These are phyloP conservation scores for Quercus phellos DNA, from an alignment of 331 rosid species.

Conservation along the genomic window DNA sequence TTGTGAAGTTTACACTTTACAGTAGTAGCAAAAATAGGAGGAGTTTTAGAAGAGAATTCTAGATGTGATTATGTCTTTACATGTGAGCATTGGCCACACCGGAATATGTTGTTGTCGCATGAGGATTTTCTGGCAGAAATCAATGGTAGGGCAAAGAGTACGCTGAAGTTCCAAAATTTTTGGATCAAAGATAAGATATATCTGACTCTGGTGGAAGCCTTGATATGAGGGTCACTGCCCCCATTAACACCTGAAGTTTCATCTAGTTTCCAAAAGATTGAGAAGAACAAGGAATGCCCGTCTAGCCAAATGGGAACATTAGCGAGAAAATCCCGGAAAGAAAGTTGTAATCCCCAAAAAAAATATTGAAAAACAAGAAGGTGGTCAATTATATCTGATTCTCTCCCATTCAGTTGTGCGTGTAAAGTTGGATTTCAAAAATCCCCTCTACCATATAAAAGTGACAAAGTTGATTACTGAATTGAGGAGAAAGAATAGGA, in stretches of 20 bases:
- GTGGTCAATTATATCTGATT: conserved; percentile 9
- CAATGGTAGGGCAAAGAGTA: not conserved
- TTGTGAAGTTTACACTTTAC: conserved; percentile 33
- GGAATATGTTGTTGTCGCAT: not conserved
- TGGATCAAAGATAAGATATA: conserved; percentile 16
- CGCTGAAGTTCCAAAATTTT: conserved; percentile 15
- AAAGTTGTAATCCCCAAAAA: not conserved
- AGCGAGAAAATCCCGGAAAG: conserved; percentile 14
- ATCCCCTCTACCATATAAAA: not conserved
- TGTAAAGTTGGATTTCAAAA: conserved; percentile 3
- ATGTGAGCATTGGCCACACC: not conserved
- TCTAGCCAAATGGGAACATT: conserved; percentile 7
- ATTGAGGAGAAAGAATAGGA: conserved; percentile 7
- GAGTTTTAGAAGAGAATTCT: not conserved
- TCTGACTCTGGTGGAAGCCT: conserved; percentile 17
- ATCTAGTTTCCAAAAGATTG: conserved; percentile 6
- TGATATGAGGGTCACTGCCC: conserved; percentile 14
- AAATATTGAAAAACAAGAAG: not conserved
- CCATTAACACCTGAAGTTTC: conserved; percentile 5
- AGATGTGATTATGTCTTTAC: not conserved
- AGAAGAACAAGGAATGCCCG: conserved; percentile 2
- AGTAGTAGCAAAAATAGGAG: not conserved
- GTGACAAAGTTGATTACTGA: conserved; percentile 2
- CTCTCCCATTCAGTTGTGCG: conserved; percentile 3
- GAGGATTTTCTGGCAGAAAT: conserved; percentile 23